Conservation (phyloP, 108 stramenopile species). For the Aurantiochytrium sp. region DNA sequence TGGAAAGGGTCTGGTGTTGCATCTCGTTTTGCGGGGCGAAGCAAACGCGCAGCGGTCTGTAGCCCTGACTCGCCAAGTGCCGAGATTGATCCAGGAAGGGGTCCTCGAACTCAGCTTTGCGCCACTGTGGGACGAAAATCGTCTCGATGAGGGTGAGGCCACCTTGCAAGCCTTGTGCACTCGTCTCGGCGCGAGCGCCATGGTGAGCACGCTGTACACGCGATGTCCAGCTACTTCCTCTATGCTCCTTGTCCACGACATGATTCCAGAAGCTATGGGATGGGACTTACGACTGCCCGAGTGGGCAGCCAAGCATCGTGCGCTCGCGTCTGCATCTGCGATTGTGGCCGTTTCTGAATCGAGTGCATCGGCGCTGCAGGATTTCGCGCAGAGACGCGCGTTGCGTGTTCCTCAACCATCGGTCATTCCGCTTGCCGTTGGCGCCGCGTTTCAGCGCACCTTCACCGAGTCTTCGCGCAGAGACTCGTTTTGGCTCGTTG, state of each 20-base stretch:
- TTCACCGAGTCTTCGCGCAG: no score
- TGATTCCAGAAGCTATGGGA: neutral
- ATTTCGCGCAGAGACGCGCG: neutral
- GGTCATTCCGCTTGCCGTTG: neutral
- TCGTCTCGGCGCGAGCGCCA: neutral
- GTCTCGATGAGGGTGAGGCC: neutral
- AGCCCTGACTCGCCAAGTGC: neutral
- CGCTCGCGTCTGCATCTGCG: neutral
- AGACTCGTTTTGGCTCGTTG: constrained; percentile 6
- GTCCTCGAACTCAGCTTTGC: neutral
- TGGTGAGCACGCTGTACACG: neutral
- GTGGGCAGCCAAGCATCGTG: neutral
- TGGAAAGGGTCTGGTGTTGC: neutral
- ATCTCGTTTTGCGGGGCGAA: neutral
- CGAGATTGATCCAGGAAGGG: neutral
- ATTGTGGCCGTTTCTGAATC: neutral
- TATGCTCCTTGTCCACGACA: neutral
- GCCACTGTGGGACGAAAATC: neutral
- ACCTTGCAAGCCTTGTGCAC: neutral
- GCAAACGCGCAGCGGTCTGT: neutral
- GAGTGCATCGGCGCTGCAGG: neutral
- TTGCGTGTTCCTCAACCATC: neutral
- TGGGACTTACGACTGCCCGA: neutral
- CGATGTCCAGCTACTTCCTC: neutral
- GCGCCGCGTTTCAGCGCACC: neutral